Evolutionary conservation across 108 stramenopile genomes (phyloP).

Genomic region (Conticribra weissflogii): DNA sequence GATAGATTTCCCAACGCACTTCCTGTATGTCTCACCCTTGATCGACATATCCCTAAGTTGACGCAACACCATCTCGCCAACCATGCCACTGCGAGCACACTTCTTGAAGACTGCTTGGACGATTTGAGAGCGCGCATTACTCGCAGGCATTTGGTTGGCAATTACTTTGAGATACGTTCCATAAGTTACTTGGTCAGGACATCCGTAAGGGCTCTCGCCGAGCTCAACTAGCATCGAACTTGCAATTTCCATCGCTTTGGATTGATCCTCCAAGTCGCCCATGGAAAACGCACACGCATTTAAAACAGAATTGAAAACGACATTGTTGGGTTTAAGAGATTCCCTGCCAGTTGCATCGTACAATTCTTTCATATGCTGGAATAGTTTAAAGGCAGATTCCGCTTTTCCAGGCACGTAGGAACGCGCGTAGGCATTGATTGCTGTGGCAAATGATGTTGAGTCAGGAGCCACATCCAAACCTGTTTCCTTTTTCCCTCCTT

Average conservation of each 20-base stretch:
- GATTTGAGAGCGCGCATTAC: constrained; percentile 54
- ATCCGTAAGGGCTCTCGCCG: constrained; percentile 53
- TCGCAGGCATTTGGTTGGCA: constrained; percentile 68
- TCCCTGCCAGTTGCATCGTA: constrained; percentile 52
- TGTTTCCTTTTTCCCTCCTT: constrained; percentile 24
- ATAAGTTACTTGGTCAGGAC: constrained; percentile 78
- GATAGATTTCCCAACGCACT: constrained; percentile 48
- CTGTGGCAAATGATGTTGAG: constrained; percentile 65
- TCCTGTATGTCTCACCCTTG: constrained; percentile 34
- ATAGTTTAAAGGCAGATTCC: constrained; percentile 60
- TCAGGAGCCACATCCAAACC: constrained; percentile 63
- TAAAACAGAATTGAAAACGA: constrained; percentile 77
- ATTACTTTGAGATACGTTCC: constrained; percentile 82
- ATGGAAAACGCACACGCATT: constrained; percentile 79
- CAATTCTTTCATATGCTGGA: constrained; percentile 59
- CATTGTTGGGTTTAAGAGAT: constrained; percentile 58
- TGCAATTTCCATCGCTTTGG: constrained; percentile 72
- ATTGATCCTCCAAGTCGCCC: constrained; percentile 59
- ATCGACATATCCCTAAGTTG: constrained; percentile 55
- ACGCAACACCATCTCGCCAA: constrained; percentile 72
- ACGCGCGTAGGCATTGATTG: constrained; percentile 73
- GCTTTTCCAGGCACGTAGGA: constrained; percentile 68
- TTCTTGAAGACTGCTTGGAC: constrained; percentile 63
- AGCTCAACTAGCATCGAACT: constrained; percentile 50
- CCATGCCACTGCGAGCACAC: constrained; percentile 64